Evolutionary conservation across 2,329 filamentous ascomycete genomes (phyloP).

Genomic region (Stachybotrys chlorohalonatus): DNA sequence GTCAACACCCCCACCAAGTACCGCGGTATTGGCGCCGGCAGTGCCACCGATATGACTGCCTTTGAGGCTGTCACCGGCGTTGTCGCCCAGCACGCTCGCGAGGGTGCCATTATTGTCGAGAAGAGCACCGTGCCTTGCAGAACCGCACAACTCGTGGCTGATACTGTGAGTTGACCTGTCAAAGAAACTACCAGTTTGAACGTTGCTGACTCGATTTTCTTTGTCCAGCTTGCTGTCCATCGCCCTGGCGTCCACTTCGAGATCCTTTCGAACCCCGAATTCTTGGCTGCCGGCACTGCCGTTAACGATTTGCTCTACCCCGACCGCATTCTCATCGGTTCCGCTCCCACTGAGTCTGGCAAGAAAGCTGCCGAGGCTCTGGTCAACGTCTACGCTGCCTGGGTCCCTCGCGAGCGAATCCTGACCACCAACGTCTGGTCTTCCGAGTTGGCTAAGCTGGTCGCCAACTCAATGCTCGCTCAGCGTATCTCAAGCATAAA

Average conservation of each 20-base stretch:
- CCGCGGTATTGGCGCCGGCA: constrained; percentile 58
- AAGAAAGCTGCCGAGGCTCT: constrained; percentile 54
- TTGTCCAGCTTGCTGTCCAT: constrained; percentile 41
- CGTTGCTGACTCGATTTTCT: neutral
- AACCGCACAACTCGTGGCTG: constrained; percentile 60
- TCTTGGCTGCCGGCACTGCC: constrained; percentile 69
- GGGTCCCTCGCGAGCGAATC: constrained; percentile 60
- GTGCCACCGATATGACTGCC: constrained; percentile 62
- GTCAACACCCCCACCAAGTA: constrained; percentile 76
- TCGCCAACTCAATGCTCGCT: constrained; percentile 71
- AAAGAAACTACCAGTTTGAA: neutral
- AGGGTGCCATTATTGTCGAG: constrained; percentile 67
- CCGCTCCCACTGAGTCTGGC: constrained; percentile 49
- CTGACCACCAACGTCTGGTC: constrained; percentile 68
- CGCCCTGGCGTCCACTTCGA: constrained; percentile 60
- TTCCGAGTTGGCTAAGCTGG: constrained; percentile 70
- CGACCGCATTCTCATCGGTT: constrained; percentile 69
- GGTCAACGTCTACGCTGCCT: constrained; percentile 57
- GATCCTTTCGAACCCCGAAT: constrained; percentile 74
- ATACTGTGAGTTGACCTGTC: constrained; percentile 43
- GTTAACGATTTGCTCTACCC: constrained; percentile 61
- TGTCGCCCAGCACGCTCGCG: constrained; percentile 57
- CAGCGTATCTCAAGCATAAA: constrained; percentile 78
- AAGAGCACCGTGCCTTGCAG: constrained; percentile 74
- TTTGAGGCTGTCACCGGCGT: constrained; percentile 61